phyloP scores from a whole-genome alignment of 2,329 filamentous ascomycete genomes.

The Cyclaneusma minus region DNA sequence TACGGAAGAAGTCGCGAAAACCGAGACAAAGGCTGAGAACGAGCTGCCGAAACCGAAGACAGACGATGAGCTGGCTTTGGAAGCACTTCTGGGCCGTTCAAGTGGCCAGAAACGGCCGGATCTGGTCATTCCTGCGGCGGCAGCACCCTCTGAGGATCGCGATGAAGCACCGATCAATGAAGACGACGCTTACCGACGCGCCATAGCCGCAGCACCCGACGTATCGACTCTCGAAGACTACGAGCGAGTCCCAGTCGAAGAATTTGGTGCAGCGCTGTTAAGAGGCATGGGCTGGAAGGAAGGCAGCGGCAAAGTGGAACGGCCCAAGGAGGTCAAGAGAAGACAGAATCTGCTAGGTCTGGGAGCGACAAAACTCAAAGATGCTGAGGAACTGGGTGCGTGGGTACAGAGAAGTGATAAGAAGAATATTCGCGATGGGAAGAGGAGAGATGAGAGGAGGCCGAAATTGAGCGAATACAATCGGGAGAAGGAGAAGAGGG shows the following conservation, averaged over 20 bases:
- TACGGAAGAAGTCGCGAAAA: constrained; percentile 14
- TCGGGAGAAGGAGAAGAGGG: constrained; percentile 26
- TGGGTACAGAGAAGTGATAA: constrained; percentile 60
- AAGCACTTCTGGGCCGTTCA: constrained; percentile 46
- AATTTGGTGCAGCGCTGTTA: constrained; percentile 81
- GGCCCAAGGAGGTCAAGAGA: constrained; percentile 49
- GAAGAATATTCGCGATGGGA: constrained; percentile 26
- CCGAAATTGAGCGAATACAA: constrained; percentile 16
- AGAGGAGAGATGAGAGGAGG: constrained; percentile 28
- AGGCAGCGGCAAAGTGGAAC: constrained; percentile 35
- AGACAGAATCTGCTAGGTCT: constrained; percentile 75
- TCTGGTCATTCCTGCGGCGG: constrained; percentile 31
- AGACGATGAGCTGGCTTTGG: constrained; percentile 48
- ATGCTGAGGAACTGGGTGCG: constrained; percentile 56
- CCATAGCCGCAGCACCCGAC: constrained; percentile 58
- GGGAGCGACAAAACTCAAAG: constrained; percentile 69
- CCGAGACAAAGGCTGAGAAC: constrained; percentile 7
- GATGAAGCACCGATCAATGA: constrained; percentile 29
- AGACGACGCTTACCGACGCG: constrained; percentile 51
- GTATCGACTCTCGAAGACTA: constrained; percentile 71
- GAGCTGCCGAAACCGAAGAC: constrained; percentile 23
- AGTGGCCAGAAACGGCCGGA: constrained; percentile 27
- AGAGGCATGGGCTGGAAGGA: constrained; percentile 93
- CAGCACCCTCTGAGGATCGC: constrained; percentile 11
- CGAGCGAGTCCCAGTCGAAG: constrained; percentile 77